Evolutionary conservation across 2,329 filamentous ascomycete species (phyloP), one percentile per base, ranked within the genome.

Genomic region (Westerdykella aurantiaca): DNA sequence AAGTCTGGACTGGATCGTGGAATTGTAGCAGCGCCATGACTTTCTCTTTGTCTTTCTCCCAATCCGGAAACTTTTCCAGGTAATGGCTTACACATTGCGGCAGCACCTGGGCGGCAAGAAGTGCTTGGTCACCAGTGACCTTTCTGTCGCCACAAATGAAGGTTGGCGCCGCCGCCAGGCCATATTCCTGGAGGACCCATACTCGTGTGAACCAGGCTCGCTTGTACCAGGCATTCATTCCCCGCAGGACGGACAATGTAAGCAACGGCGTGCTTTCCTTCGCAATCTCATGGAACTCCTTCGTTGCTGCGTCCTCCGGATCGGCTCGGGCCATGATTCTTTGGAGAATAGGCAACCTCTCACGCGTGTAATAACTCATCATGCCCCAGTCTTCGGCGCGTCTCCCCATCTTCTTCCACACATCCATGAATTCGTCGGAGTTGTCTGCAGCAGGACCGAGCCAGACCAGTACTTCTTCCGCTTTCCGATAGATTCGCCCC

Each of bases 371-470:
- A 22, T 34, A 18, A 6, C 14, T 12, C 11, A 42, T 35, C 22
- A 42, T 25, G 25, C 25, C 31, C 41, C 33, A 35, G 34, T 42
- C 16, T 25, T 31, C 18, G 12, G 13, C 16, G 21, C 31, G 17
- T 16, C 35, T 14, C 3, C 39, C 31, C 7, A 17, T 18, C 7
- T 17, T 34, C 31, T 22, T 38, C 25, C 23, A 18, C 4, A 38
- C 17, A 12, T 21, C 37, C 22, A 38, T 38, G 17, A 21, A 25
- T 10, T 11, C 37, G 22, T 22, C 37, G n/a, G 17, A 22, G n/a
- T 38, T 38, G n/a, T 25, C 17, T 2, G 37, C 37, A 21, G 37
- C 37, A 38, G 37, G 37, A 0, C 68, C 68, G 11, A 51, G 34
- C 48, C 48, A 51, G 2, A 39, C 3, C 1, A 46, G 7, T 1